A percentile compares a stretch with the other conserved stretches of the same genome.
Conservation (phyloP, 345 rosid genomes). For the Mallotus nudiflorus region DNA sequence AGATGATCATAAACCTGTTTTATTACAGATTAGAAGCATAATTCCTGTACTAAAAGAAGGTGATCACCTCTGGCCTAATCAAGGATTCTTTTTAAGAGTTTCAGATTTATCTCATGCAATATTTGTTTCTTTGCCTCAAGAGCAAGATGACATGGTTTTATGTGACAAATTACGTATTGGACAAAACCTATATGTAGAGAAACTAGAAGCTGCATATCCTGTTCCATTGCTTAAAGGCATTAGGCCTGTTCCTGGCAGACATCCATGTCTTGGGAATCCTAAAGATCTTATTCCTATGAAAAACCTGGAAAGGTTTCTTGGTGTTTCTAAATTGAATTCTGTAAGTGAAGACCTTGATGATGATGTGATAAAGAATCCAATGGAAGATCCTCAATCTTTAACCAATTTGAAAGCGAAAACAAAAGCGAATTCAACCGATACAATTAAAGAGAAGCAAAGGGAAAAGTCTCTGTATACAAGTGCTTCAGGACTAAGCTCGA, state of each 20-base stretch:
- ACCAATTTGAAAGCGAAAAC: conserved; percentile 14
- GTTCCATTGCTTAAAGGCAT: conserved; percentile 64
- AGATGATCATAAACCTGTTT: conserved; percentile 41
- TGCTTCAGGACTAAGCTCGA: conserved; percentile 18
- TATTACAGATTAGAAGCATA: conserved; percentile 71
- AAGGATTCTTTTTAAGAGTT: conserved; percentile 67
- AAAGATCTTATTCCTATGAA: conserved; percentile 51
- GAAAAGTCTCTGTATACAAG: not conserved
- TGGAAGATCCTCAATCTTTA: conserved; percentile 26
- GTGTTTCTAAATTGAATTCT: conserved; percentile 32
- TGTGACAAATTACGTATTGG: conserved; percentile 59
- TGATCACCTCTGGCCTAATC: conserved; percentile 73
- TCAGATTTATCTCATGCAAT: conserved; percentile 62
- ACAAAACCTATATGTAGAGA: conserved; percentile 52
- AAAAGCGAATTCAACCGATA: not conserved
- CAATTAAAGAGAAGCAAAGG: conserved; percentile 1
- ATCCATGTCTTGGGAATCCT: conserved; percentile 45
- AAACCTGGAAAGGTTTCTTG: conserved; percentile 43
- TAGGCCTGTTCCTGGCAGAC: conserved; percentile 59
- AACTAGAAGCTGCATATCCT: conserved; percentile 63
- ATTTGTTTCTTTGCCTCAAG: conserved; percentile 62
- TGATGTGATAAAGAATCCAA: conserved; percentile 23
- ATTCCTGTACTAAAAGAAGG: conserved; percentile 66
- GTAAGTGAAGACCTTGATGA: conserved; percentile 11
- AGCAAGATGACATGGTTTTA: conserved; percentile 63